Evolutionary conservation across 805 yeast genomes (phyloP).

Genomic region (Saturnispora gosingensis): DNA sequence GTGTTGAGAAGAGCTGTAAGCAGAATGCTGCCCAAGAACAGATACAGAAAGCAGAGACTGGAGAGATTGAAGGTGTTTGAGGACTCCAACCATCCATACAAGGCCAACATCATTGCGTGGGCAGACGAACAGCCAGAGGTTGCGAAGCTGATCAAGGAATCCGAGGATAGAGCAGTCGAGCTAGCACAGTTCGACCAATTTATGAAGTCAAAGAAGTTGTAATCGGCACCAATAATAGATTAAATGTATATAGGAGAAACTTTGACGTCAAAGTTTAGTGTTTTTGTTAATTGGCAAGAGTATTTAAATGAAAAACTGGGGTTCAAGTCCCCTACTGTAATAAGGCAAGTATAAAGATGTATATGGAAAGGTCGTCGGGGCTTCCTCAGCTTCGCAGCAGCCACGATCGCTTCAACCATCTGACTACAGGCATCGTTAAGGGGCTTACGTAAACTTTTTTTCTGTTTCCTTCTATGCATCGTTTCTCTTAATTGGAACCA

Average conservation of each 20-base stretch:
- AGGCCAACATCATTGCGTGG: slow-evolving; percentile 71
- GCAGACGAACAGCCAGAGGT: slow-evolving; percentile 65
- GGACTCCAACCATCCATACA: slow-evolving; percentile 82
- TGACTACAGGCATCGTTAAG: not conserved
- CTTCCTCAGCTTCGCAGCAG: not conserved
- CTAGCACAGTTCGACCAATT: slow-evolving; percentile 21
- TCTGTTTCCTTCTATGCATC: not conserved
- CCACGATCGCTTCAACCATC: not conserved
- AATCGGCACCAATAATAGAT: not conserved
- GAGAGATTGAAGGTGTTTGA: slow-evolving; percentile 82
- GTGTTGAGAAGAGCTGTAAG: slow-evolving; percentile 78
- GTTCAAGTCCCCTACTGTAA: not conserved
- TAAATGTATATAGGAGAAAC: not conserved
- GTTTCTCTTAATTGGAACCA: not conserved
- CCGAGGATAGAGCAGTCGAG: slow-evolving; percentile 24
- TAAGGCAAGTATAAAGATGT: not conserved
- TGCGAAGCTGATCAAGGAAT: slow-evolving; percentile 32
- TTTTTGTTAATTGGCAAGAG: not conserved
- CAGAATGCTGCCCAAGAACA: slow-evolving; percentile 94
- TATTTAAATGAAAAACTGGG: not conserved
- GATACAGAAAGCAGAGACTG: slow-evolving; percentile 65
- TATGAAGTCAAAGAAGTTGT: slow-evolving; percentile 19
- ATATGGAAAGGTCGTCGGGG: not conserved
- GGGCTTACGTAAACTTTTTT: not conserved
- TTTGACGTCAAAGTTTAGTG: not conserved